Percentiles rank a stretch among this genome's conserved stretches.
Conservation (phyloP, 371 early-diverging fungal species). For the Mortierella sp. region DNA sequence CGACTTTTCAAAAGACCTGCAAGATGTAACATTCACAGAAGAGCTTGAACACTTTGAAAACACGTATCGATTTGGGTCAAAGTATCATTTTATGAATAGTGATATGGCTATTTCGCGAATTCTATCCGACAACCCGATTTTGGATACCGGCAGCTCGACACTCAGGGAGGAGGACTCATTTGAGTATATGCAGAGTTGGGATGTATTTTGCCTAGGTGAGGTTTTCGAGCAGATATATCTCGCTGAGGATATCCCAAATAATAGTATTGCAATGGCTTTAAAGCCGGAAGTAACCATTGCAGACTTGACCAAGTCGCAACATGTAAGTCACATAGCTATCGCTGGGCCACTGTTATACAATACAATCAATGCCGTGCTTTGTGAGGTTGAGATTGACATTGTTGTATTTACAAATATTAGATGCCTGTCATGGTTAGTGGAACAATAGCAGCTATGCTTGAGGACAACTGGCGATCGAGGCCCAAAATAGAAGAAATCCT, state of each 20-base stretch:
- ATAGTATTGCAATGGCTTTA: constrained; percentile 45
- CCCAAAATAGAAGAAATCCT: constrained; percentile 70
- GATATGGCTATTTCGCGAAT: constrained; percentile 13
- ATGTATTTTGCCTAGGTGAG: constrained; percentile 67
- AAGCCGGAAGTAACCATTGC: constrained; percentile 16
- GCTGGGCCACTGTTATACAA: neutral
- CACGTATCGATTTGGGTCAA: constrained; percentile 64
- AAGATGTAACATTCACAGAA: constrained; percentile 65
- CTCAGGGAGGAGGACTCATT: constrained; percentile 35
- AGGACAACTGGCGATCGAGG: constrained; percentile 62
- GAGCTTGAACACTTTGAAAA: constrained; percentile 71
- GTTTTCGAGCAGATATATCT: constrained; percentile 66
- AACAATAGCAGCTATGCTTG: constrained; percentile 62
- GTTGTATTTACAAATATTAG: constrained; percentile 27
- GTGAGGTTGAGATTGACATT: neutral
- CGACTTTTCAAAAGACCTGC: constrained; percentile 59
- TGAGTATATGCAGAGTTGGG: constrained; percentile 65
- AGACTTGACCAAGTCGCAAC: constrained; percentile 27
- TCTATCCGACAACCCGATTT: constrained; percentile 9
- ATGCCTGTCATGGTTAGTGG: constrained; percentile 63
- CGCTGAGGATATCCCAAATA: constrained; percentile 49
- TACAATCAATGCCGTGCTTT: too few species aligned
- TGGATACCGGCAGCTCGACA: neutral
- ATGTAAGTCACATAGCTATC: constrained; percentile 10
- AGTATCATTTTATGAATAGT: constrained; percentile 62